phyloP scores from a whole-genome alignment of 2,329 filamentous ascomycete species.

The Penicillium sp. region DNA sequence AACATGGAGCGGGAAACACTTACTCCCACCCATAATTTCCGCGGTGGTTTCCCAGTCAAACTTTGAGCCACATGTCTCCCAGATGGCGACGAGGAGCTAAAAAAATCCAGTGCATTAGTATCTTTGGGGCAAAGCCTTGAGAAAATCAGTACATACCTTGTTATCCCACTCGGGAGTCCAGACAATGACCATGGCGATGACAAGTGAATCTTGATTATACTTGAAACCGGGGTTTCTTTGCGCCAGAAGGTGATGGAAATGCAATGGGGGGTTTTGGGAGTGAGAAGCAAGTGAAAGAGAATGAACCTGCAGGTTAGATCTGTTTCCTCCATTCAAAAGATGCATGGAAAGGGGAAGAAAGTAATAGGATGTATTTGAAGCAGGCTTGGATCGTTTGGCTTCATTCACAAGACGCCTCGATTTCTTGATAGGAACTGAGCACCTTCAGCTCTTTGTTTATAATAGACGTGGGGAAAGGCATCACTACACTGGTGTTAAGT shows the following conservation, averaged over 20 bases:
- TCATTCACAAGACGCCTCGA: not conserved
- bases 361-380: not conserved
- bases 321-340: too few species aligned
- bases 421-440: not conserved
- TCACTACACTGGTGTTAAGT: not conserved
- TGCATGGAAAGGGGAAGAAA: too few species aligned
- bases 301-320: not conserved
- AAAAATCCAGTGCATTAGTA: not conserved
- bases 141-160: not conserved
- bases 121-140: not conserved
- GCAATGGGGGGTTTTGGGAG: too few species aligned
- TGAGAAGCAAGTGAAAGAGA: not conserved
- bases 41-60: conserved; percentile 4
- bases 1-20: not conserved
- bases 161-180: conserved; percentile 1
- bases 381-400: too few species aligned
- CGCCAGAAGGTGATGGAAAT: not conserved
- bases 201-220: not conserved
- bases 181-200: conserved; percentile 4
- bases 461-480: not conserved
- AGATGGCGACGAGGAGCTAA: conserved; percentile 3
- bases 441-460: not conserved
- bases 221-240: not conserved
- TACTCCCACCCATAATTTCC: conserved; percentile 3
- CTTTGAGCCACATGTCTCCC: not conserved